Evolutionary conservation across 352 stramenopile genomes (phyloP), one percentile per base, ranked within the genome.

Genomic region (Phytophthora pluvialis): DNA sequence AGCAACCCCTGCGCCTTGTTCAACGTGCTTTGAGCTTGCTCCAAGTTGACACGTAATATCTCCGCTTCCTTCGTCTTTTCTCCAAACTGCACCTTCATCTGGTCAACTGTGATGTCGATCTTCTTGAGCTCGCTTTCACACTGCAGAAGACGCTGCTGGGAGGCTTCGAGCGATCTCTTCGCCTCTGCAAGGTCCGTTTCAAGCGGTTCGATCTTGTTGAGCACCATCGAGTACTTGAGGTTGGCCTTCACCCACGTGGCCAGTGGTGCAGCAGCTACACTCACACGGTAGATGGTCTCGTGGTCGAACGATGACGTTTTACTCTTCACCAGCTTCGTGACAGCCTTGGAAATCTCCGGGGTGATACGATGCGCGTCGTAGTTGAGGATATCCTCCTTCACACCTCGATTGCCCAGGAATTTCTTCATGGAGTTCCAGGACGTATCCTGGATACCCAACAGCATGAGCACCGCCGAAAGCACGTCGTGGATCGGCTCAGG

Each of bases 391-490:
- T 99, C 91, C 40, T 98, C 96, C 59, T 98, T 99, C 4, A 99
- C 94, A 1, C 93, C 94, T 25, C 95, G 88, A 51, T 98, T 98
- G 3, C 94, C 91, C 1, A 99, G 65, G 60, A 99, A 99, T 64
- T 97, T 97, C 64, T 98, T 99, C 94, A 99, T 99, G 11, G 86
- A 97, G 56, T 97, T 93, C 96, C 96, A 99, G 1, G 91, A 98
- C 13, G 93, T 97, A 63, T 99, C 96, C 26, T 97, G 85, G 44
- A 98, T 98, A 10, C 96, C 96, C 3, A 99, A 72, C 8, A 99
- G 70, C 91, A 98, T 98, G 1, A 99, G 77, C 16, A 99, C 95
- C 0, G 94, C 96, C 21, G 85, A 95, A 21, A 99, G 76, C 25
- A 99, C 95, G 53, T 99, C 95, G 29, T 95, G 88, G 63, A 99